Percentiles rank a stretch among this genome's conserved stretches.
These are phyloP conservation scores for Apophysomyces sp. DNA, from an alignment of 371 early-diverging fungal species.

Conservation along the genomic window DNA sequence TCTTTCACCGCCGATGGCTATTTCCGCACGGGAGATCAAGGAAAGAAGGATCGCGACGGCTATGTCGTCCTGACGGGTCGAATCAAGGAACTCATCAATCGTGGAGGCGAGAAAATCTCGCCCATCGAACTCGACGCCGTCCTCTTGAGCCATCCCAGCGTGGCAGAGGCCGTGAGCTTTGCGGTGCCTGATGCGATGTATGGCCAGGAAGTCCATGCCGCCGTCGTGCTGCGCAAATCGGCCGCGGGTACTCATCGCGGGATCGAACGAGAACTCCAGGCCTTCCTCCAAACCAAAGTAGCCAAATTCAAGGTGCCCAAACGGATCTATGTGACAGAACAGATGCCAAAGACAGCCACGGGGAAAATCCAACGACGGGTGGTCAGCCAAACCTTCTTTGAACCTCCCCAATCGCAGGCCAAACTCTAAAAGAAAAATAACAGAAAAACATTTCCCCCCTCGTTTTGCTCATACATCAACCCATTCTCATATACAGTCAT, in stretches of 20 bases:
- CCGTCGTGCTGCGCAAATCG: conserved; percentile 58
- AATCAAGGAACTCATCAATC: conserved; percentile 81
- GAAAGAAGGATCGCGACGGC: conserved; percentile 70
- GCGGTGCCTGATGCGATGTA: conserved; percentile 74
- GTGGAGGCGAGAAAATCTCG: conserved; percentile 82
- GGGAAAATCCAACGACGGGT: conserved; percentile 69
- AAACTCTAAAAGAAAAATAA: conserved; percentile 35
- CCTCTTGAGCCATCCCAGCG: conserved; percentile 66
- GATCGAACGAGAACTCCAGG: conserved; percentile 45
- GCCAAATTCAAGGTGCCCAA: conserved; percentile 82
- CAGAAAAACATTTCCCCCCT: neutral
- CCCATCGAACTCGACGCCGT: conserved; percentile 83
- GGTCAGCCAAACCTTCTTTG: conserved; percentile 51
- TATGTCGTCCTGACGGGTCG: conserved; percentile 76
- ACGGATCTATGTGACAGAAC: conserved; percentile 66
- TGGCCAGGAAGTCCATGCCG: conserved; percentile 82
- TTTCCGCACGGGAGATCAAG: conserved; percentile 86
- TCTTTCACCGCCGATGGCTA: conserved; percentile 65
- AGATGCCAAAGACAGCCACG: conserved; percentile 77
- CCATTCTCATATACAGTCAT: too few relatives aligned
- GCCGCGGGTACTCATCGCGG: conserved; percentile 19
- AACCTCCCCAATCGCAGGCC: conserved; percentile 33
- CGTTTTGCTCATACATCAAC: neutral
- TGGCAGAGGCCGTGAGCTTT: conserved; percentile 81
- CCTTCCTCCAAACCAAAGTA: conserved; percentile 52